phyloP scores from a whole-genome alignment of 192 early-diverging fungal genomes.

The Coemansia sp. region DNA sequence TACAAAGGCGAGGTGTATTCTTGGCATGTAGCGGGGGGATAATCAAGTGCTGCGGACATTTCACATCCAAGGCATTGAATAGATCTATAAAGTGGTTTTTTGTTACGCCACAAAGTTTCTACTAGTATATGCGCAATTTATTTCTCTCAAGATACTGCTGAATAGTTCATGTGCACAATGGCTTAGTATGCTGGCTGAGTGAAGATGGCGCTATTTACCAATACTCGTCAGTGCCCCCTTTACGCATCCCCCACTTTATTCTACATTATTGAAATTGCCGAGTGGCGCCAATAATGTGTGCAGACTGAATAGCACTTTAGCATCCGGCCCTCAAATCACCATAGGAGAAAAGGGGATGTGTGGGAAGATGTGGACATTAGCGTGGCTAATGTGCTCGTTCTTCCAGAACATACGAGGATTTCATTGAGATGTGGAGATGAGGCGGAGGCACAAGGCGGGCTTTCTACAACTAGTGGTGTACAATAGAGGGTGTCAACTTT shows the following conservation, averaged over 20 bases:
- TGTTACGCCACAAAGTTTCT: not conserved
- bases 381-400: not conserved
- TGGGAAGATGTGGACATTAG: not conserved
- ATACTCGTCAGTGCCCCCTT: not conserved
- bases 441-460: not conserved
- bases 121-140: not conserved
- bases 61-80: not conserved
- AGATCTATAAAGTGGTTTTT: not conserved
- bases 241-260: not conserved
- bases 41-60: not conserved
- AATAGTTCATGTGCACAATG: not conserved
- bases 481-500: not conserved
- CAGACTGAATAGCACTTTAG: not conserved
- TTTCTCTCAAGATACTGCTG: not conserved
- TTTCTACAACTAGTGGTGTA: not conserved
- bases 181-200: not conserved
- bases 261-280: not conserved
- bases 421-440: constrained; percentile 1
- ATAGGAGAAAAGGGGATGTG: not conserved
- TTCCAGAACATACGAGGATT: not conserved
- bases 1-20: not conserved
- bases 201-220: constrained; percentile 4
- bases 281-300: not conserved
- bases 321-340: not conserved
- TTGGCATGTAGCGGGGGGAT: not conserved